Base-by-base conservation (phyloP, 2,329 filamentous ascomycete genomes). In the Sordariomycetes sp. region DNA sequence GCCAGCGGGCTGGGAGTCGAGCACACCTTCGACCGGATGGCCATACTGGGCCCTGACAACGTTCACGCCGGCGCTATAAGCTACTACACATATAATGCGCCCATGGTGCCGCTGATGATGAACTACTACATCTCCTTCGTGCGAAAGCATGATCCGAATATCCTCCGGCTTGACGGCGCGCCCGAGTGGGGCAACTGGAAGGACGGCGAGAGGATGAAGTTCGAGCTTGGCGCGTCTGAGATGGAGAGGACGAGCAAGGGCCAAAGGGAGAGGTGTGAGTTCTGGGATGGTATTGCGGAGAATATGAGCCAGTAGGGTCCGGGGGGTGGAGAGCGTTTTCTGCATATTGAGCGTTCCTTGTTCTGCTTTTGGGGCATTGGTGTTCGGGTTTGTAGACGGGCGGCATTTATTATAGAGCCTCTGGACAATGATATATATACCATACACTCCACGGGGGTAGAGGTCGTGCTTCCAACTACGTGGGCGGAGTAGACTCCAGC, bases 91-190 rank as follows among this genome's bases (percentile, higher is more conserved):
- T 74, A 74, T 62, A 79, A 80, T 63, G 70, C 71, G 3, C 65
- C 65, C 2, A 68, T 79, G 2, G 72, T 80, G 2, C 71, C 73
- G 6, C 60, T 79, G 14, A 68, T 78, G 20, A 78, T 78, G 74
- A 68, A 68, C 54, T 81, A 81, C 63, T 79, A 72, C 66, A 68
- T 79, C 52, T 77, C 75, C 20, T 81, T 81, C 61, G 74, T 78
- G 22, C 67, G 69, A 25, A 64, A 65, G 12, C 65, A 78, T 37
- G 69, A 80, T 59, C 79, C 79, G 1, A 79, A 78, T 58, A 48
- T 61, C 10, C 60, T 71, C 51, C 65, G 69, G 55, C 61, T 65
- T 22, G 32, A 59, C 0, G 69, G 64, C 1, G 67, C 74, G 3
- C 76, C 76, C 2, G 63, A 55, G 3, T 80, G 78, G 78, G 66